phyloP scores from a whole-genome alignment of 2,329 filamentous ascomycete genomes.

The Botrytis tulipae region DNA sequence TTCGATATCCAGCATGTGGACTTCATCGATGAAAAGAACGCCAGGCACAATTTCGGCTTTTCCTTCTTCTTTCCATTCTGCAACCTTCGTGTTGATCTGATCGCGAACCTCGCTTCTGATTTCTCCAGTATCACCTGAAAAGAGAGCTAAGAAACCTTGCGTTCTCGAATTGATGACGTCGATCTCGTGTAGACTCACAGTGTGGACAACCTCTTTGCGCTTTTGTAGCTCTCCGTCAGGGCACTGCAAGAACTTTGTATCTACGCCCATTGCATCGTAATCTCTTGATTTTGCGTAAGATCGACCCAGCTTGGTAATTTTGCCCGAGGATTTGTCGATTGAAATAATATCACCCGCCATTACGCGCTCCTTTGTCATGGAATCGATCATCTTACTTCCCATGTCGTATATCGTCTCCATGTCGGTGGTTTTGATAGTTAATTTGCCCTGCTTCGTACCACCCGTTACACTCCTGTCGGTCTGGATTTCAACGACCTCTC shows the following conservation, averaged over 20 bases:
- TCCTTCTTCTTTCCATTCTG: slow-evolving; percentile 98
- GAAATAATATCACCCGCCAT: slow-evolving; percentile 98
- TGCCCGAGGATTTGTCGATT: slow-evolving; percentile 97
- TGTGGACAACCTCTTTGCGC: slow-evolving; percentile 95
- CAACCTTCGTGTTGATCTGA: slow-evolving; percentile 98
- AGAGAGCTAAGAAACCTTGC: slow-evolving; percentile 96
- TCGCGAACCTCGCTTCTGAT: slow-evolving; percentile 96
- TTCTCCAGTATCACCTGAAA: slow-evolving; percentile 96
- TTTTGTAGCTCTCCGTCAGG: slow-evolving; percentile 97
- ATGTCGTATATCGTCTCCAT: slow-evolving; percentile 99
- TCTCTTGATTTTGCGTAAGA: slow-evolving; percentile 94
- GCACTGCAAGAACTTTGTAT: slow-evolving; percentile 97
- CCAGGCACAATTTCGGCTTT: slow-evolving; percentile 98
- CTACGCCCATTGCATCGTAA: slow-evolving; percentile 98
- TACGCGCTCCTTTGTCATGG: slow-evolving; percentile 98
- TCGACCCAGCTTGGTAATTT: slow-evolving; percentile 94
- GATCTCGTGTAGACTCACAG: slow-evolving; percentile 95
- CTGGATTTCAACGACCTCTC: slow-evolving; percentile 97
- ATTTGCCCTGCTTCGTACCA: slow-evolving; percentile 95
- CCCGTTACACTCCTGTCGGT: slow-evolving; percentile 96
- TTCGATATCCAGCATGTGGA: slow-evolving; percentile 99
- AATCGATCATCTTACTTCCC: slow-evolving; percentile 99
- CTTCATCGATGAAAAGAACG: slow-evolving; percentile 97
- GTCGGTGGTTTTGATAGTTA: slow-evolving; percentile 98
- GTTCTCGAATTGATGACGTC: slow-evolving; percentile 99